These are phyloP conservation scores for Ogataea philodendri DNA, from an alignment of 805 yeast genomes.

Conservation along the genomic window DNA sequence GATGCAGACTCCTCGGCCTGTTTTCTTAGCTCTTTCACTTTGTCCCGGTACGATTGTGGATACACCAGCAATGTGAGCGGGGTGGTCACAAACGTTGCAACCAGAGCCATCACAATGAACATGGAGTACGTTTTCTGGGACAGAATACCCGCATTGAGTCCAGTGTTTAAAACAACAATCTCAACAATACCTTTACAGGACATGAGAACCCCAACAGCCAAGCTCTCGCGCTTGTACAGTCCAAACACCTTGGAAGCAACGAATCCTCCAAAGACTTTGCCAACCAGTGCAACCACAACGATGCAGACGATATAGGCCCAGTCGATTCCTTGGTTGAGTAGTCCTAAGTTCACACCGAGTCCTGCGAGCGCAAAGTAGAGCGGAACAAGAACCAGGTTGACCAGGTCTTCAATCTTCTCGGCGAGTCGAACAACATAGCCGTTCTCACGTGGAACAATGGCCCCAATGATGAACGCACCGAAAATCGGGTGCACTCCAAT, in stretches of 20 bases:
- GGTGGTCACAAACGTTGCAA: conserved; percentile 76
- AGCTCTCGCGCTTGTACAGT: conserved; percentile 67
- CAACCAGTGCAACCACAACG: conserved; percentile 62
- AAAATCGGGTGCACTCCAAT: conserved; percentile 86
- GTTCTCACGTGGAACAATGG: conserved; percentile 72
- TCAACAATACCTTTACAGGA: conserved; percentile 89
- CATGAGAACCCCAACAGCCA: conserved; percentile 78
- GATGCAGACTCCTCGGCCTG: conserved; percentile 22
- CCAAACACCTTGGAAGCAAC: conserved; percentile 62
- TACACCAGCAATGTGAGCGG: conserved; percentile 64
- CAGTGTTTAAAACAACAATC: conserved; percentile 73
- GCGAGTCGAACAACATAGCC: conserved; percentile 70
- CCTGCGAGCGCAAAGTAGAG: conserved; percentile 81
- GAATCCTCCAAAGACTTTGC: conserved; percentile 67
- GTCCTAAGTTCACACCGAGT: conserved; percentile 62
- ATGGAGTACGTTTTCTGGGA: conserved; percentile 65
- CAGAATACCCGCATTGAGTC: conserved; percentile 68
- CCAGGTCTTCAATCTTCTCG: conserved; percentile 75
- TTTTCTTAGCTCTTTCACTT: conserved; percentile 35
- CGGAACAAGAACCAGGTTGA: conserved; percentile 69
- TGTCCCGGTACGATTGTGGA: conserved; percentile 59
- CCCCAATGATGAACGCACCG: conserved; percentile 79
- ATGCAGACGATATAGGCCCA: conserved; percentile 79
- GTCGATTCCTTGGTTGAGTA: conserved; percentile 62
- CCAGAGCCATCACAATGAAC: conserved; percentile 81